Evolutionary conservation across 805 yeast species (phyloP).

Genomic region (Schwanniomyces pseudopolymorphus): DNA sequence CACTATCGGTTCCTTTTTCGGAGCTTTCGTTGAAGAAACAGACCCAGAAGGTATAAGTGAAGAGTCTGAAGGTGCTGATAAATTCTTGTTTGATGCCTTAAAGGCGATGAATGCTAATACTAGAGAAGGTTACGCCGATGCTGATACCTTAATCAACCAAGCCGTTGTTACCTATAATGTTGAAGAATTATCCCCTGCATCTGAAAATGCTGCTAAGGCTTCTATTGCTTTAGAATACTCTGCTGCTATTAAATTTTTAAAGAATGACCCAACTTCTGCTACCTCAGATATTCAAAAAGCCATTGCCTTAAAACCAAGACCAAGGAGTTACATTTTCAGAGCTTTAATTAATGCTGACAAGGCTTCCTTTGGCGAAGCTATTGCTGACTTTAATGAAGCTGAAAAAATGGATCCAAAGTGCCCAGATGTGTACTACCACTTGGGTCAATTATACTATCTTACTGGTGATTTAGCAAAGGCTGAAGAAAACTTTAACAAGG

Average conservation of each 20-base stretch:
- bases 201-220: constrained; percentile 43
- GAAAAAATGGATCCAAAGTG: constrained; percentile 63
- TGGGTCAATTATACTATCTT: constrained; percentile 87
- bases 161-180: constrained; percentile 51
- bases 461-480: constrained; percentile 75
- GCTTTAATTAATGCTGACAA: constrained; percentile 84
- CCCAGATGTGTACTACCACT: constrained; percentile 88
- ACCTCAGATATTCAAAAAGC: constrained; percentile 64
- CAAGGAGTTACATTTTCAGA: constrained; percentile 77
- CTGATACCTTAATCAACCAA: constrained; percentile 57
- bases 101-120: constrained; percentile 51
- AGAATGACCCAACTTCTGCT: constrained; percentile 68
- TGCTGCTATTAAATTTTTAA: constrained; percentile 82
- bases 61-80: constrained; percentile 60
- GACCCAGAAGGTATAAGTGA: constrained; percentile 49
- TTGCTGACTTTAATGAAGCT: constrained; percentile 69
- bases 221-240: constrained; percentile 79
- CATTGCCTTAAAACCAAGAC: constrained; percentile 66
- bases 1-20: constrained; percentile 81
- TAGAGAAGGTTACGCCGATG: constrained; percentile 59
- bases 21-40: constrained; percentile 69
- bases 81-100: constrained; percentile 64
- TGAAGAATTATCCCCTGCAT: constrained; percentile 28
- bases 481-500: constrained; percentile 67
- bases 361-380: constrained; percentile 59